phyloP scores from a whole-genome alignment of 768 basidiomycete genomes.

The Clavaria fumosa region DNA sequence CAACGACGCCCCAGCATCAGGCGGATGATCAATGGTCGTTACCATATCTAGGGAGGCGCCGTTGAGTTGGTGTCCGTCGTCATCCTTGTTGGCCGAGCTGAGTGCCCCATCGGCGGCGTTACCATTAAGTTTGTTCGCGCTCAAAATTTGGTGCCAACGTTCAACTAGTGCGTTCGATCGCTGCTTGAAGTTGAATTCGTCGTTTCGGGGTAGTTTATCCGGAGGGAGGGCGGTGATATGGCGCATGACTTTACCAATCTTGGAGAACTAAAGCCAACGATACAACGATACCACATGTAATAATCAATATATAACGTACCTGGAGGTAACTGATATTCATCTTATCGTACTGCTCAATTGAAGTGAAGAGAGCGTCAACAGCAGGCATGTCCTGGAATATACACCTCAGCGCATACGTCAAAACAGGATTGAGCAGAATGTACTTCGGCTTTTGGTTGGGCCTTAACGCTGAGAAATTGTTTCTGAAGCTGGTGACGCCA shows the following conservation, averaged over 20 bases:
- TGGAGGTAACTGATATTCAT: constrained; percentile 65
- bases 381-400: constrained; percentile 54
- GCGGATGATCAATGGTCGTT: too few species aligned
- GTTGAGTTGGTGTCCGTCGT: too few species aligned
- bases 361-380: constrained; percentile 56
- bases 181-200: constrained; percentile 46
- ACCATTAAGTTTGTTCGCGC: constrained; percentile 20
- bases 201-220: constrained; percentile 49
- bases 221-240: constrained; percentile 49
- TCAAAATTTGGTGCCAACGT: constrained; percentile 47
- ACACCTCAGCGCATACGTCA: neutral
- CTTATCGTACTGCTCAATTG: constrained; percentile 58
- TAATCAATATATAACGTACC: constrained; percentile 15
- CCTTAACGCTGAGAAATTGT: constrained; percentile 58
- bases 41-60: too few species aligned
- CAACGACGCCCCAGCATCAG: too few species aligned
- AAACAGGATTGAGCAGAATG: constrained; percentile 12
- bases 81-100: too few species aligned
- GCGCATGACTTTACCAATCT: constrained; percentile 80
- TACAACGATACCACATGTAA: constrained; percentile 1
- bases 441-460: constrained; percentile 50
- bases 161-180: constrained; percentile 56
- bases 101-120: constrained; percentile 8
- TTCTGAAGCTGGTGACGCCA: constrained; percentile 92
- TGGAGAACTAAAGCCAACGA: constrained; percentile 40